A percentile compares a stretch with the other conserved stretches of the same genome.
phyloP scores from a whole-genome alignment of 768 basidiomycete genomes.

The Termitomyces eurrhizus region DNA sequence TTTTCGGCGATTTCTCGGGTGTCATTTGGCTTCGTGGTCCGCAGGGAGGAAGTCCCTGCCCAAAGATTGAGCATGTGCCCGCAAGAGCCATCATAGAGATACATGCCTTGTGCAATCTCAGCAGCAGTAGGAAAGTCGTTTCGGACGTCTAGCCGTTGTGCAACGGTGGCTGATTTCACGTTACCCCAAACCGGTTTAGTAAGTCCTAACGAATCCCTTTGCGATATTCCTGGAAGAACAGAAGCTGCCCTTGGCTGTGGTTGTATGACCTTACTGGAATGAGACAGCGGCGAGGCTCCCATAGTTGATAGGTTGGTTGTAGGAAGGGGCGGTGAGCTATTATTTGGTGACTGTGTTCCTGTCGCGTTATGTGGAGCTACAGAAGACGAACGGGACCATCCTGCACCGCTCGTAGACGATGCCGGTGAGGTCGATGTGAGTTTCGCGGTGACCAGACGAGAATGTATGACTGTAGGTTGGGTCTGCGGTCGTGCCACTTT shows the following conservation, averaged over 20 bases:
- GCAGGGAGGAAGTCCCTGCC: slow-evolving; percentile 28
- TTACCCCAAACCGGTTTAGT: slow-evolving; percentile 73
- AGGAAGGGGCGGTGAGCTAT: slow-evolving; percentile 35
- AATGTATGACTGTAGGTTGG: slow-evolving; percentile 57
- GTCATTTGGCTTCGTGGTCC: slow-evolving; percentile 34
- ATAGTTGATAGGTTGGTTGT: slow-evolving; percentile 24
- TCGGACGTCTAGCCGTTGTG: slow-evolving; percentile 38
- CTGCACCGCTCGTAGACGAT: slow-evolving; percentile 54
- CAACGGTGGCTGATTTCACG: slow-evolving; percentile 38
- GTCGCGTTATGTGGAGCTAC: slow-evolving; percentile 53
- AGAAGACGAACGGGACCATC: slow-evolving; percentile 80
- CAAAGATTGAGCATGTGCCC: slow-evolving; percentile 6
- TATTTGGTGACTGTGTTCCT: slow-evolving; percentile 42
- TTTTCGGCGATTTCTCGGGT: slow-evolving; percentile 48
- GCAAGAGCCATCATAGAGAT: neutral
- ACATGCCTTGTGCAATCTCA: slow-evolving; percentile 84
- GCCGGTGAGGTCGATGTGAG: slow-evolving; percentile 65
- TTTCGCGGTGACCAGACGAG: slow-evolving; percentile 84
- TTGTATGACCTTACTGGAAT: slow-evolving; percentile 64
- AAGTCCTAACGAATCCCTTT: slow-evolving; percentile 26
- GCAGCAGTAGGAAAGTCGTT: slow-evolving; percentile 95
- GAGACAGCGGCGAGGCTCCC: slow-evolving; percentile 48
- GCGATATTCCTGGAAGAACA: slow-evolving; percentile 24
- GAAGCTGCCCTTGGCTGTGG: slow-evolving; percentile 51
- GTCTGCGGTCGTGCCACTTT: slow-evolving; percentile 52